Base-by-base conservation (phyloP, 805 yeast genomes). In the Ogataea chonburiensis region DNA sequence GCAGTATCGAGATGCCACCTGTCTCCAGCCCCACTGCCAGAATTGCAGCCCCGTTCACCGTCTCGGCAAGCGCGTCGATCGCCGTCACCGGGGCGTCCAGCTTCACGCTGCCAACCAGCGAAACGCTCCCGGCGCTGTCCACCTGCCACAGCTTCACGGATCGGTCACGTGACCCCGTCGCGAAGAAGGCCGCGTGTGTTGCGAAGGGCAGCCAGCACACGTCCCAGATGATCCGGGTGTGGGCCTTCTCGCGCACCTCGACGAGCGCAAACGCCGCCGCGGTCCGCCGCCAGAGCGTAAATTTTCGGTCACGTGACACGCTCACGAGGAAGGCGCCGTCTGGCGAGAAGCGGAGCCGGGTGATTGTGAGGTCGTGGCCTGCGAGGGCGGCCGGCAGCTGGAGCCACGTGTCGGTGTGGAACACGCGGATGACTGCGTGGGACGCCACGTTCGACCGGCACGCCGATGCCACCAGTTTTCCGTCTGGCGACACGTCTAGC, bases 221-320 rank as follows among this genome's bases (percentile, higher is more conserved):
- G 63, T 93, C 98, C 98, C 98, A 94, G 27, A 93, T 77, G 50
- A 93, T 91, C 60, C 97, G 77, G 2, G 82, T 61, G 55, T 94
- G 99, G 0, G 96, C 96, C 56, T 83, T 86, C 22, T 75, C 75
- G 62, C 56, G 49, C 8, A 57, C 18, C 17, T 47, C 50, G 15
- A 61, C 43, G 17, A 59, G 35, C n/a, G 52, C 54, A 19, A 45
- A 55, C 10, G 41, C 53, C n/a, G 38, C 43, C 6, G 27, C 49
- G 5, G 42, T 34, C 37, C 75, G 63, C 45, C 66, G 64, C 91
- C 96, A 91, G 20, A 91, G 53, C 17, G 87, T 78, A 64, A 82
- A 79, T 53, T 77, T 81, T 49, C 99, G 75, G 66, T 93, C 99
- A 56, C 98, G 80, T 20, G 95, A 81, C 13, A 88, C 96, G 7